These are phyloP conservation scores for Bombardia bombarda DNA, from an alignment of 495 filamentous ascomycete genomes.

Conservation along the genomic window DNA sequence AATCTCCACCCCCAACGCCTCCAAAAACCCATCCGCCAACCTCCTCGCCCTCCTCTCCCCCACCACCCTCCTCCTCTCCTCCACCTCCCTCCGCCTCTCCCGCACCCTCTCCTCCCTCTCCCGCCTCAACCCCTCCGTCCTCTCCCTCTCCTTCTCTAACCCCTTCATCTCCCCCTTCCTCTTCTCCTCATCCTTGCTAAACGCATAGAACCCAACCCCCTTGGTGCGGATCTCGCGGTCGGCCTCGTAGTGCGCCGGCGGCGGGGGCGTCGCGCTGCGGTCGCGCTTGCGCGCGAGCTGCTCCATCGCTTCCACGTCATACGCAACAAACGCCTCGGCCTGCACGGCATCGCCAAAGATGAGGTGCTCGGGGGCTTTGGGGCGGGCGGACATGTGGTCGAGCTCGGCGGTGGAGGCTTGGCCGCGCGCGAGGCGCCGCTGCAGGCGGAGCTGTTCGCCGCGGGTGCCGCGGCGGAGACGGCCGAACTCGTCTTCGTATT, in stretches of 20 bases:
- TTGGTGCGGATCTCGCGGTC: slow-evolving; percentile 73
- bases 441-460: slow-evolving; percentile 50
- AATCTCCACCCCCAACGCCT: slow-evolving; percentile 39
- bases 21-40: slow-evolving; percentile 67
- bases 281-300: slow-evolving; percentile 66
- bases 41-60: slow-evolving; percentile 52
- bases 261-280: slow-evolving; percentile 65
- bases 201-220: slow-evolving; percentile 84
- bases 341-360: slow-evolving; percentile 84
- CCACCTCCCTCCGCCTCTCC: slow-evolving; percentile 35
- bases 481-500: slow-evolving; percentile 87
- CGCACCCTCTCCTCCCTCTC: slow-evolving; percentile 45
- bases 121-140: slow-evolving; percentile 56
- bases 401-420: slow-evolving; percentile 40
- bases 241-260: slow-evolving; percentile 76
- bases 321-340: slow-evolving; percentile 66
- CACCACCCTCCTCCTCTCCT: slow-evolving; percentile 45
- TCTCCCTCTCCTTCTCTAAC: slow-evolving; percentile 50
- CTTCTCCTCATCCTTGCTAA: slow-evolving; percentile 60
- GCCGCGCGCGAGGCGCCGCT: slow-evolving; percentile 34
- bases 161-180: slow-evolving; percentile 68
- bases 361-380: slow-evolving; percentile 56
- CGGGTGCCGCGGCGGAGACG: slow-evolving; percentile 60
- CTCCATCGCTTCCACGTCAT: slow-evolving; percentile 57
- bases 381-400: slow-evolving; percentile 40